Percentiles rank a stretch among this genome's conserved stretches.
phyloP scores from a whole-genome alignment of 495 filamentous ascomycete genomes.

The Penicillium parvum region DNA sequence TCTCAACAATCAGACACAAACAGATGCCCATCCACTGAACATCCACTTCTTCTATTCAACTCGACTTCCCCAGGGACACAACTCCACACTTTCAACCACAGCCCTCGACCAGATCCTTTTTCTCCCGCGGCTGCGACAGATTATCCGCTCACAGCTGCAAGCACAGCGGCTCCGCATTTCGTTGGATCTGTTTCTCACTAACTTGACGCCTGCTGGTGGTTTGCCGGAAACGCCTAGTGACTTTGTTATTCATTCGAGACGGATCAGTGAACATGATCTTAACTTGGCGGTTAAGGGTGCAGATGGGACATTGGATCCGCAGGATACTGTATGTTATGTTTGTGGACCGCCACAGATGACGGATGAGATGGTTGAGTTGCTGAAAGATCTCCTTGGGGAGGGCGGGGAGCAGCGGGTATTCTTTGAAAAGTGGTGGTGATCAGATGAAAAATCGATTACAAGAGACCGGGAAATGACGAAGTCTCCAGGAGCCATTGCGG shows the following conservation, averaged over 20 bases:
- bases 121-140: constrained; percentile 47
- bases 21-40: constrained; percentile 15
- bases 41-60: constrained; percentile 45
- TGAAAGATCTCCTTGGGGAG: constrained; percentile 49
- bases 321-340: constrained; percentile 62
- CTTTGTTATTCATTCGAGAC: constrained; percentile 38
- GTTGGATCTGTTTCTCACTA: constrained; percentile 40
- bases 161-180: constrained; percentile 27
- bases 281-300: constrained; percentile 38
- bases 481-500: too few species aligned
- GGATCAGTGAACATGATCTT: constrained; percentile 52
- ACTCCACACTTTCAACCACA: constrained; percentile 36
- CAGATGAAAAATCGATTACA: too few species aligned
- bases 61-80: constrained; percentile 25
- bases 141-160: constrained; percentile 30
- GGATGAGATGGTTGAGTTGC: constrained; percentile 63
- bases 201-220: constrained; percentile 11
- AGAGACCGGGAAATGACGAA: too few species aligned
- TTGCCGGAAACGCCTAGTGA: constrained; percentile 16
- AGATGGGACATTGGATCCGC: constrained; percentile 32
- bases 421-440: constrained; percentile 86
- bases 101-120: constrained; percentile 56
- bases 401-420: constrained; percentile 52
- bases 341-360: constrained; percentile 80
- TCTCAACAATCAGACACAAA: constrained; percentile 29